Percentiles rank a stretch among this genome's conserved stretches.
phyloP scores from a whole-genome alignment of 1,284 basidiomycete species.

The Pseudozyma tsukubaensis region DNA sequence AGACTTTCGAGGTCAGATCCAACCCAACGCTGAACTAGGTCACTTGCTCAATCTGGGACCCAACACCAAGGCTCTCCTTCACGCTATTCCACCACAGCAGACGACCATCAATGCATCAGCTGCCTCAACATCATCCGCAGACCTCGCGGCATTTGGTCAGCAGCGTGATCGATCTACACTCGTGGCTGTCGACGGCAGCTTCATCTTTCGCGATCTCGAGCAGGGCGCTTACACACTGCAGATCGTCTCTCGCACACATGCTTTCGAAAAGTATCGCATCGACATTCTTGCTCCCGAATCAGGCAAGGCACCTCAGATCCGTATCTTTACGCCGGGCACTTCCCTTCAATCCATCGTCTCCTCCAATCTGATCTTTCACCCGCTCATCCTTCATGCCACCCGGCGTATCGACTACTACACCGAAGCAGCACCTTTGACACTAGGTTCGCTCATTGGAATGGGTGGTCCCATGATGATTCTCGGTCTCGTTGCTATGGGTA shows the following conservation, averaged over 20 bases:
- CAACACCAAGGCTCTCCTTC: conserved; percentile 36
- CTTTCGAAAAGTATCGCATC: conserved; percentile 48
- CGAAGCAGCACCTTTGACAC: conserved; percentile 40
- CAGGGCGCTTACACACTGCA: conserved; percentile 50
- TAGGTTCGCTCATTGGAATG: conserved; percentile 44
- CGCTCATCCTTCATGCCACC: conserved; percentile 42
- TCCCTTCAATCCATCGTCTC: conserved; percentile 34
- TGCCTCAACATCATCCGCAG: not conserved
- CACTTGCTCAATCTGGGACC: conserved; percentile 44
- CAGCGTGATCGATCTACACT: conserved; percentile 39
- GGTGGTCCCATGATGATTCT: conserved; percentile 50
- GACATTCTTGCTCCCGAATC: conserved; percentile 29
- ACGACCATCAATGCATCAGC: not conserved
- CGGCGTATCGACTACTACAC: conserved; percentile 47
- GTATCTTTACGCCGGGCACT: conserved; percentile 46
- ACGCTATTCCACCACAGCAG: conserved; percentile 25
- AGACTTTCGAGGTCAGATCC: conserved; percentile 53
- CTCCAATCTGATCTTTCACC: conserved; percentile 37
- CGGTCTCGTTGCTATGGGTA: conserved; percentile 37
- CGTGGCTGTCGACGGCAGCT: conserved; percentile 44
- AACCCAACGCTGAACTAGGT: conserved; percentile 40
- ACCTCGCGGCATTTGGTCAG: conserved; percentile 30
- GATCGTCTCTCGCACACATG: conserved; percentile 34
- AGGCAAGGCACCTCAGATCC: conserved; percentile 41
- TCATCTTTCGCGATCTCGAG: conserved; percentile 49